These are phyloP conservation scores for Aspergillus bombycis DNA, from an alignment of 2,329 filamentous ascomycete genomes.

Conservation along the genomic window DNA sequence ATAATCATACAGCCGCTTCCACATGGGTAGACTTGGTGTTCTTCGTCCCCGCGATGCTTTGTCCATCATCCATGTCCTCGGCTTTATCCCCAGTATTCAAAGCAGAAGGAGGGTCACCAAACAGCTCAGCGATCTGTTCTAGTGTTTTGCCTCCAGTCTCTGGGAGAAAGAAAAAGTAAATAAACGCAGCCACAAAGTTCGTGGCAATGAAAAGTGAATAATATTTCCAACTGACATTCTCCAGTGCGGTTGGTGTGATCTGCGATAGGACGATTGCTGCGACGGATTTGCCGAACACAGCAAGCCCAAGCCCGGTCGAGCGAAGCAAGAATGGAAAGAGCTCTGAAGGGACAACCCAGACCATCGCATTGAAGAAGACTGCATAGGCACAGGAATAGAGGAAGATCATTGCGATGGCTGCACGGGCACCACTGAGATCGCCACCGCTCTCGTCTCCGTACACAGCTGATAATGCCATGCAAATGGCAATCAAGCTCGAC, in stretches of 20 bases:
- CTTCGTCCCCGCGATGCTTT: conserved; percentile 31
- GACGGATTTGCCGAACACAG: conserved; percentile 34
- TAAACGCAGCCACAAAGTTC: conserved; percentile 31
- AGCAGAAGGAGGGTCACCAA: conserved; percentile 4
- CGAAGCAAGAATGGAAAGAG: conserved; percentile 38
- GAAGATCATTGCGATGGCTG: conserved; percentile 43
- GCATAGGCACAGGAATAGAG: conserved; percentile 42
- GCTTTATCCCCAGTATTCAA: not conserved
- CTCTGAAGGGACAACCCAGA: conserved; percentile 40
- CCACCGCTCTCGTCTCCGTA: conserved; percentile 20
- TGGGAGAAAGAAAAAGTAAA: conserved; percentile 42
- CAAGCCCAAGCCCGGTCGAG: conserved; percentile 35
- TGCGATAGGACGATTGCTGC: conserved; percentile 34
- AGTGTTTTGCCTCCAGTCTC: conserved; percentile 39
- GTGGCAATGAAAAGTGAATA: conserved; percentile 44
- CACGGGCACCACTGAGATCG: conserved; percentile 31
- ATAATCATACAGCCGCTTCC: conserved; percentile 6
- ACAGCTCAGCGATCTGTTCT: conserved; percentile 7
- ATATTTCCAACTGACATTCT: conserved; percentile 43
- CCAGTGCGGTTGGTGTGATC: conserved; percentile 41
- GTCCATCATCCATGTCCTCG: not conserved
- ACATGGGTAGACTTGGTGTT: conserved; percentile 6
- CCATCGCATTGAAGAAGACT: conserved; percentile 43
- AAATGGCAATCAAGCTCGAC: conserved; percentile 29
- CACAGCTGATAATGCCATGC: conserved; percentile 29